Conservation (phyloP, 345 rosid genomes). For the Abelmoschus esculentus region DNA sequence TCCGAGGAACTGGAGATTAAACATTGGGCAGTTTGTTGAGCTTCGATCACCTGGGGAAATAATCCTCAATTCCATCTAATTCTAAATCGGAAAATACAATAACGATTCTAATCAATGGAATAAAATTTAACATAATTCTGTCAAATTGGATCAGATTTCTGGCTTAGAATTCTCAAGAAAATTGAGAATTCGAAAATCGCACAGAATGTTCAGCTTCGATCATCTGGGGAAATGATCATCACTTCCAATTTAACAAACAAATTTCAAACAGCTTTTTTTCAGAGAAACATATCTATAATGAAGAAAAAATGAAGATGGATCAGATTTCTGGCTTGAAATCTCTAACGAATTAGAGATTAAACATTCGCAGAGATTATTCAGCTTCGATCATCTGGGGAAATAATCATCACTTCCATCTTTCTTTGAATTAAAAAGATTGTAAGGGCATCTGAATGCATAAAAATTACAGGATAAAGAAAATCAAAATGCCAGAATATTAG, state of each 20-base stretch:
- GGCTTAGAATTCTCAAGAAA: constrained; percentile 11
- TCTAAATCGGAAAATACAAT: too few relatives aligned
- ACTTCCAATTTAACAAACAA: neutral
- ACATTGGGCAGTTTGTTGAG: too few relatives aligned
- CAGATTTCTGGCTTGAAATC: neutral
- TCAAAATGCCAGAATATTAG: too few relatives aligned
- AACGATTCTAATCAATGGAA: too few relatives aligned
- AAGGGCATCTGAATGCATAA: too few relatives aligned
- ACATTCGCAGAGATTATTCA: neutral
- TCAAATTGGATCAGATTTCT: constrained; percentile 5
- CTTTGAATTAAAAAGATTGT: neutral
- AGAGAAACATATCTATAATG: too few relatives aligned
- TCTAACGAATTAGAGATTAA: neutral
- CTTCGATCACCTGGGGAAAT: too few relatives aligned
- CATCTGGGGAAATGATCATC: constrained; percentile 20
- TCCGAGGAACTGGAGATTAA: too few relatives aligned
- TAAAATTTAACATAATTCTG: too few relatives aligned
- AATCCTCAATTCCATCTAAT: too few relatives aligned
- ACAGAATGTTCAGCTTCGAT: constrained; percentile 17
- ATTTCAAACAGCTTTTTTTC: too few relatives aligned
- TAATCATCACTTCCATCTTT: constrained; percentile 8
- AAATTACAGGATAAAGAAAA: too few relatives aligned
- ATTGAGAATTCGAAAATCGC: neutral
- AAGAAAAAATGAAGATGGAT: neutral
- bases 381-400: neutral